Percentiles rank a stretch among this genome's conserved stretches.
These are phyloP conservation scores for Petunia axillaris DNA, from an alignment of 257 asterid genomes.

Conservation along the genomic window DNA sequence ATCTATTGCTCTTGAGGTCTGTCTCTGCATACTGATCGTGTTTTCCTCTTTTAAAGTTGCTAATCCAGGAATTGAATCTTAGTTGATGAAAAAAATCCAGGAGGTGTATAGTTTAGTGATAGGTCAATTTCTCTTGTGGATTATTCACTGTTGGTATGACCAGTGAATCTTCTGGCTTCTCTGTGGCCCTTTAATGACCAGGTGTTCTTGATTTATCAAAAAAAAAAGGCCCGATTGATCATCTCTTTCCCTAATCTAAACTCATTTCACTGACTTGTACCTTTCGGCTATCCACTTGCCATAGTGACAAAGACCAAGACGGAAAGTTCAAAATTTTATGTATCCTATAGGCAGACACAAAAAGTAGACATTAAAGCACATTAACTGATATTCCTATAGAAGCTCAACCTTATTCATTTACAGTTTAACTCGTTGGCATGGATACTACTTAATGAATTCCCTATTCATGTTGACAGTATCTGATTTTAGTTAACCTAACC, in stretches of 20 bases:
- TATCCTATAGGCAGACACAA: slow-evolving; percentile 13
- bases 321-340: neutral
- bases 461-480: neutral
- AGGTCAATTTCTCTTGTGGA: neutral
- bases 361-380: slow-evolving; percentile 20
- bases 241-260: slow-evolving; percentile 10
- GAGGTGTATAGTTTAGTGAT: slow-evolving; percentile 12
- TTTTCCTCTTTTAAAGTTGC: slow-evolving; percentile 22
- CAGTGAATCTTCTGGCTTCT: neutral
- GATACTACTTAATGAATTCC: neutral
- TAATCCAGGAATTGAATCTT: neutral
- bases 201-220: neutral
- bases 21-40: slow-evolving; percentile 23
- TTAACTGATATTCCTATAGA: slow-evolving; percentile 15
- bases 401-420: slow-evolving; percentile 16
- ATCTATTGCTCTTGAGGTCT: slow-evolving; percentile 82
- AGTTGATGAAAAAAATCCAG: neutral
- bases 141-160: slow-evolving; percentile 24
- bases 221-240: neutral
- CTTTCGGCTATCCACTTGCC: neutral
- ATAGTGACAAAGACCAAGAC: slow-evolving; percentile 7
- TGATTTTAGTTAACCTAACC: neutral
- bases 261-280: neutral
- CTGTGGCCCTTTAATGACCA: neutral
- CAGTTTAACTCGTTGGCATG: slow-evolving; percentile 17